Evolutionary conservation across 768 basidiomycete genomes (phyloP).

Genomic region (Lentinus brumalis): DNA sequence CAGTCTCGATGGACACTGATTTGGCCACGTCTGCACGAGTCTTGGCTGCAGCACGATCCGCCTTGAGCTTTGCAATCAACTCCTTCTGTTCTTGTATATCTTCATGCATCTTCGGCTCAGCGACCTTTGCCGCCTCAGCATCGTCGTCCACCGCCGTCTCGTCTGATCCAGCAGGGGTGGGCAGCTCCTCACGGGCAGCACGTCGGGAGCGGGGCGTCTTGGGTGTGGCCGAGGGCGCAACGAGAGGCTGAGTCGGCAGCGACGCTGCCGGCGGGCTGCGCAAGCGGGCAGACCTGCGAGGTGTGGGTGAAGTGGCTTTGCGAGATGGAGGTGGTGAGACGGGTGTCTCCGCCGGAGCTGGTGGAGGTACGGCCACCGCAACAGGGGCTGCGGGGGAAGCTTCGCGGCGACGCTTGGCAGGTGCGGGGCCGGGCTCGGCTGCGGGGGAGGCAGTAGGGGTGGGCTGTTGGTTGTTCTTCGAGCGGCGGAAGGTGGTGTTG

Average conservation of each 20-base stretch:
- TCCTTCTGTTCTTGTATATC: constrained; percentile 80
- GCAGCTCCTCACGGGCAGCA: constrained; percentile 37
- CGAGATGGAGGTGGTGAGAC: constrained; percentile 19
- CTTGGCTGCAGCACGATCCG: constrained; percentile 49
- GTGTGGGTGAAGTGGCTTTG: constrained; percentile 26
- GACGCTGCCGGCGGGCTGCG: constrained; percentile 41
- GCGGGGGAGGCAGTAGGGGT: constrained; percentile 35
- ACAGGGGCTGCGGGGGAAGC: constrained; percentile 41
- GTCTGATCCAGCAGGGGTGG: constrained; percentile 58
- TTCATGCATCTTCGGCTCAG: constrained; percentile 61
- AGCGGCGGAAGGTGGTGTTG: constrained; percentile 74
- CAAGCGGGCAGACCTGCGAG: constrained; percentile 46
- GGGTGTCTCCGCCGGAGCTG: constrained; percentile 30
- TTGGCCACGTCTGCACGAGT: constrained; percentile 34
- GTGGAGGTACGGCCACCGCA: constrained; percentile 15
- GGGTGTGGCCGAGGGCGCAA: constrained; percentile 20
- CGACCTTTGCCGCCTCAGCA: constrained; percentile 46
- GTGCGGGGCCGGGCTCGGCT: constrained; percentile 39
- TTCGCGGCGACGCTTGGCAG: constrained; percentile 69
- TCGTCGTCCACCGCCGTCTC: constrained; percentile 63
- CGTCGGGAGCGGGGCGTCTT: constrained; percentile 39
- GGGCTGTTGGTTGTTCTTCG: constrained; percentile 44
- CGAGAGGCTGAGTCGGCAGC: constrained; percentile 42
- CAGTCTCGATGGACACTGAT: constrained; percentile 41
- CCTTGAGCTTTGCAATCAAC: constrained; percentile 72